These are phyloP conservation scores for Albophoma yamanashiensis DNA, from an alignment of 2,329 filamentous ascomycete species.

Conservation along the genomic window DNA sequence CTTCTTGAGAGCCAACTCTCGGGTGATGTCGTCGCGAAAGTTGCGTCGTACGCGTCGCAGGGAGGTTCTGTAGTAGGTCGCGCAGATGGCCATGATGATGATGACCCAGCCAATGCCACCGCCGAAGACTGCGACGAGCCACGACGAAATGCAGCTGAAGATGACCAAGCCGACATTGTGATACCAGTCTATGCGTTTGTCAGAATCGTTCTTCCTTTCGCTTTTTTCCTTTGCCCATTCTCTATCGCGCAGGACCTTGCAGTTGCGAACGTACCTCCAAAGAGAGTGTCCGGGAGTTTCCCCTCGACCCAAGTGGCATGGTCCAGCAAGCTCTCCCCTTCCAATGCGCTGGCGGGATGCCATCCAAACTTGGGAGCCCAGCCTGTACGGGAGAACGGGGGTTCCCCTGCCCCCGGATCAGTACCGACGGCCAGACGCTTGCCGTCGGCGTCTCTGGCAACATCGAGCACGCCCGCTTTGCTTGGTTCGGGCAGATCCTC, in stretches of 20 bases:
- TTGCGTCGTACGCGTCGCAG: constrained; percentile 88
- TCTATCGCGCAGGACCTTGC: neutral
- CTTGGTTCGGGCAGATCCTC: constrained; percentile 71
- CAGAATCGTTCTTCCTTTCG: neutral
- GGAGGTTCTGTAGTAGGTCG: constrained; percentile 94
- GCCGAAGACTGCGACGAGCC: constrained; percentile 80
- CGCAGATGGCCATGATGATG: constrained; percentile 82
- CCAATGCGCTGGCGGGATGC: constrained; percentile 43
- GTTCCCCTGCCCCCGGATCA: constrained; percentile 41
- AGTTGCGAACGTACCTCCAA: constrained; percentile 51
- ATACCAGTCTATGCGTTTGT: constrained; percentile 70
- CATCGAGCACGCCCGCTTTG: constrained; percentile 55
- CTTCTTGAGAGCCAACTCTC: constrained; percentile 77
- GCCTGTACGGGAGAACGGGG: constrained; percentile 47
- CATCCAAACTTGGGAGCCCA: constrained; percentile 84
- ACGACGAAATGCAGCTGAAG: constrained; percentile 83
- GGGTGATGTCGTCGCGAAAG: constrained; percentile 85
- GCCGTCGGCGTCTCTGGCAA: constrained; percentile 37
- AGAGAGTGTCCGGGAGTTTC: constrained; percentile 79
- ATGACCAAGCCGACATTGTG: constrained; percentile 92
- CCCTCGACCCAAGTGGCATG: constrained; percentile 82
- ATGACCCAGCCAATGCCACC: constrained; percentile 91
- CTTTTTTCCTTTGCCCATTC: too few relatives aligned
- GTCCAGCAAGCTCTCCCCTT: constrained; percentile 64
- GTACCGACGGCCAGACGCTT: constrained; percentile 37